These are phyloP conservation scores for Leishmania arabica DNA, from an alignment of 208 protist genomes.

Conservation along the genomic window DNA sequence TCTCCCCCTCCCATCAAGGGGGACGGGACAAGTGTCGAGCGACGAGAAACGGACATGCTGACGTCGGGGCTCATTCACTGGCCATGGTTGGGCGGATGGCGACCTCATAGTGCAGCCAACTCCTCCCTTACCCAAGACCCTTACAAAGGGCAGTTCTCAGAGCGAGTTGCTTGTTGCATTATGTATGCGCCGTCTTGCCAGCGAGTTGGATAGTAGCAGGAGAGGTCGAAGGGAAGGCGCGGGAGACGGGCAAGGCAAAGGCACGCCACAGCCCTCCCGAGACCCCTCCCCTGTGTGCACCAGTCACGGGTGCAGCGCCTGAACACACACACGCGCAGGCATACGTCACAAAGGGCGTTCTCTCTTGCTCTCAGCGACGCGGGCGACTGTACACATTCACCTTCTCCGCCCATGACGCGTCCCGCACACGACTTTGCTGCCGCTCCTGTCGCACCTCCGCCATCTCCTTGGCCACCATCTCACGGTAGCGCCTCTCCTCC, in stretches of 20 bases:
- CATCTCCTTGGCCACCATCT: constrained; percentile 55
- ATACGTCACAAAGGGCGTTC: background rate
- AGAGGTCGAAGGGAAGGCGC: background rate
- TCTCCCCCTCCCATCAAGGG: background rate
- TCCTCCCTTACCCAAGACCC: background rate
- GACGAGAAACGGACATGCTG: background rate
- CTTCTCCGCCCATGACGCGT: constrained; percentile 67
- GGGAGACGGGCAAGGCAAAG: background rate
- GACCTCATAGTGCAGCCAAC: background rate
- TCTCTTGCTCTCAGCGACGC: constrained; percentile 3
- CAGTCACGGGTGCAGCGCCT: background rate
- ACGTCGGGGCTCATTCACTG: background rate
- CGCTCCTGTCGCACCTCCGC: constrained; percentile 42
- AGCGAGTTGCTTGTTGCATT: background rate
- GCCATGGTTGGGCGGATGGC: background rate
- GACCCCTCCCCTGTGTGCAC: background rate
- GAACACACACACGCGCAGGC: background rate
- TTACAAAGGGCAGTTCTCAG: background rate
- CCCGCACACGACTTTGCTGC: constrained; percentile 46
- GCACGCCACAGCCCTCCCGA: background rate
- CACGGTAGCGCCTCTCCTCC: constrained; percentile 68
- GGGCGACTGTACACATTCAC: constrained; percentile 36
- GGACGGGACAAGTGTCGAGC: background rate
- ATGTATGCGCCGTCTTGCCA: background rate
- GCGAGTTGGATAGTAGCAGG: background rate